phyloP scores from a whole-genome alignment of 805 yeast genomes.

The Starmera dryadoides region DNA sequence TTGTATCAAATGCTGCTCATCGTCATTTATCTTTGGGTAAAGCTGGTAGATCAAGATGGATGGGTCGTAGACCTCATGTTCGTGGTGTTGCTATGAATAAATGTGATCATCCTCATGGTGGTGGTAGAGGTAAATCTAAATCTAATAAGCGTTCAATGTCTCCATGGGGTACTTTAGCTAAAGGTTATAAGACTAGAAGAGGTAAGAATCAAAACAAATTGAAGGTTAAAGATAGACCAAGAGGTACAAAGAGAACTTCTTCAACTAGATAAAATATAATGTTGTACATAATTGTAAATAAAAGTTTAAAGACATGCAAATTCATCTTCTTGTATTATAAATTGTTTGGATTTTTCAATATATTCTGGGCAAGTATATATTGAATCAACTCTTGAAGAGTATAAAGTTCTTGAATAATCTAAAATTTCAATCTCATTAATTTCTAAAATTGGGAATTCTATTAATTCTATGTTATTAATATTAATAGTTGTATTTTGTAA shows the following conservation, averaged over 20 bases:
- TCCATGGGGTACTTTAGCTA: slow-evolving; percentile 91
- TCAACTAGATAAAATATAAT: background rate
- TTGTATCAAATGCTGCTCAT: slow-evolving; percentile 89
- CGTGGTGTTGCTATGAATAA: slow-evolving; percentile 99
- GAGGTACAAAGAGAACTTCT: slow-evolving; percentile 28
- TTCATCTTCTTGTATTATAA: slow-evolving; percentile 1
- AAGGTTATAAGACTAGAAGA: slow-evolving; percentile 91
- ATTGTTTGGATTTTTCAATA: slow-evolving; percentile 1
- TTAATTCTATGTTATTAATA: no score
- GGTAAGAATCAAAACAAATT: slow-evolving; percentile 78
- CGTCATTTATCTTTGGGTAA: slow-evolving; percentile 87
- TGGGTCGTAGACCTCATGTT: slow-evolving; percentile 90
- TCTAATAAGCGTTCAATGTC: slow-evolving; percentile 90
- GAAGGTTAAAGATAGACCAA: slow-evolving; percentile 89
- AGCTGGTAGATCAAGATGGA: slow-evolving; percentile 90
- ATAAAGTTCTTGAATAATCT: slow-evolving; percentile 6
- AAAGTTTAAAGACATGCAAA: background rate
- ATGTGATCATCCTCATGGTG: slow-evolving; percentile 97
- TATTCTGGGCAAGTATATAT: slow-evolving; percentile 4
- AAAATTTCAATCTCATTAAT: slow-evolving; percentile 6
- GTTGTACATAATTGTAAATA: background rate
- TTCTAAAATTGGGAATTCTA: slow-evolving; percentile 1
- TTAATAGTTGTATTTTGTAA: background rate
- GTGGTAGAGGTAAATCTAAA: slow-evolving; percentile 99
- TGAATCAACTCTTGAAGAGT: slow-evolving; percentile 3